These are phyloP conservation scores for Suillus subaureus DNA, from an alignment of 768 basidiomycete species.

Conservation along the genomic window DNA sequence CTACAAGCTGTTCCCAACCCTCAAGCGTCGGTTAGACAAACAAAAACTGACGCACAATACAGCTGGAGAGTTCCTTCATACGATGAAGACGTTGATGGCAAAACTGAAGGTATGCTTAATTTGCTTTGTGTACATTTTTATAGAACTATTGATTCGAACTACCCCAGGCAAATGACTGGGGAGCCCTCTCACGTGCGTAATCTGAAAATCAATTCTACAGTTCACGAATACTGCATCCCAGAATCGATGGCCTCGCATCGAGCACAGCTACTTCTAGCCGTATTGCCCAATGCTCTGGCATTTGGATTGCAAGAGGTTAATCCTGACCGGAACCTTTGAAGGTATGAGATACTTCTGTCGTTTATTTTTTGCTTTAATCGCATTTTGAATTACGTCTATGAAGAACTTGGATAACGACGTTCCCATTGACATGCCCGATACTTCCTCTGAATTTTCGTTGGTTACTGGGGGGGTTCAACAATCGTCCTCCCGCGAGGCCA, in stretches of 20 bases:
- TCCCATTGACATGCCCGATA: conserved; percentile 41
- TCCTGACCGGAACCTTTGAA: conserved; percentile 52
- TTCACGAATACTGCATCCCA: conserved; percentile 18
- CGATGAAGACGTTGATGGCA: conserved; percentile 66
- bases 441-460: conserved; percentile 37
- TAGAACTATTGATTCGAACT: background rate
- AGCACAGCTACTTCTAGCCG: conserved; percentile 40
- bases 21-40: conserved; percentile 50
- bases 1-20: conserved; percentile 50
- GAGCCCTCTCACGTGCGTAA: conserved; percentile 58
- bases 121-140: background rate
- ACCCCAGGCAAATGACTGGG: conserved; percentile 63
- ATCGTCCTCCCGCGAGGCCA: conserved; percentile 17
- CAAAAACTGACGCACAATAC: conserved; percentile 38
- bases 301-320: conserved; percentile 49
- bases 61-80: conserved; percentile 51
- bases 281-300: conserved; percentile 50
- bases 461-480: conserved; percentile 18
- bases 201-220: background rate
- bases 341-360: conserved; percentile 30
- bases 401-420: conserved; percentile 58
- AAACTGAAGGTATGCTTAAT: conserved; percentile 53
- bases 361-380: background rate
- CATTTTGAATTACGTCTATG: background rate
- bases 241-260: conserved; percentile 53